Conservation (phyloP, 2,329 filamentous ascomycete genomes). For the Boeremia exigua region DNA sequence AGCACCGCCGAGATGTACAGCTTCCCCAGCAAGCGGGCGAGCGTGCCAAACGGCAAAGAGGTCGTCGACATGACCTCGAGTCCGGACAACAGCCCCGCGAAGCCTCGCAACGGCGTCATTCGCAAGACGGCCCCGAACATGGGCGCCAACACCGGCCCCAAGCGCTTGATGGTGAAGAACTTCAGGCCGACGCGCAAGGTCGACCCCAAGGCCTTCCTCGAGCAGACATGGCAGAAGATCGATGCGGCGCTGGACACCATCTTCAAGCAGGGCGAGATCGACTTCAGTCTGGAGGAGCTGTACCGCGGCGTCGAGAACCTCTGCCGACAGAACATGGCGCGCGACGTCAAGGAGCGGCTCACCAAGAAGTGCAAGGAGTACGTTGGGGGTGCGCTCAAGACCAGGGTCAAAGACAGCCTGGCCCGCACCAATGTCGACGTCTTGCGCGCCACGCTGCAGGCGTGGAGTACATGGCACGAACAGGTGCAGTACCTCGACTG, state of each 20-base stretch:
- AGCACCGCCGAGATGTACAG: constrained; percentile 45
- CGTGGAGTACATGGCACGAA: constrained; percentile 80
- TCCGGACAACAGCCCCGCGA: constrained; percentile 52
- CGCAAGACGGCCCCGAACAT: constrained; percentile 67
- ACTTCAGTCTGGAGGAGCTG: constrained; percentile 79
- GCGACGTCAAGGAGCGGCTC: constrained; percentile 70
- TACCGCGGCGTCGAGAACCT: constrained; percentile 92
- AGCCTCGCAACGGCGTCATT: constrained; percentile 46
- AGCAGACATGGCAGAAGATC: constrained; percentile 75
- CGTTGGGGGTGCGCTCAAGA: constrained; percentile 62
- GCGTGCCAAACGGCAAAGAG: constrained; percentile 21
- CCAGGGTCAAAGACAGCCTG: constrained; percentile 62
- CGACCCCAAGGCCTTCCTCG: constrained; percentile 78
- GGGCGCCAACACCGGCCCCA: constrained; percentile 69
- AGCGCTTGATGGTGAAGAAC: constrained; percentile 93
- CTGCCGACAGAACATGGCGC: constrained; percentile 77
- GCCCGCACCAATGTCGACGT: constrained; percentile 67
- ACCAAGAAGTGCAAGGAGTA: constrained; percentile 70
- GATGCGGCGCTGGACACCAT: constrained; percentile 75
- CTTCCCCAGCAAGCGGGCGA: constrained; percentile 40
- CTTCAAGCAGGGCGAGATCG: constrained; percentile 67
- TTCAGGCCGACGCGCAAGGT: constrained; percentile 69
- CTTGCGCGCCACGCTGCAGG: constrained; percentile 63
- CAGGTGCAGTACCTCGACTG: constrained; percentile 81
- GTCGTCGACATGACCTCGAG: constrained; percentile 41